These are phyloP conservation scores for Kuraishia capsulata DNA, from an alignment of 805 yeast genomes.

Conservation along the genomic window DNA sequence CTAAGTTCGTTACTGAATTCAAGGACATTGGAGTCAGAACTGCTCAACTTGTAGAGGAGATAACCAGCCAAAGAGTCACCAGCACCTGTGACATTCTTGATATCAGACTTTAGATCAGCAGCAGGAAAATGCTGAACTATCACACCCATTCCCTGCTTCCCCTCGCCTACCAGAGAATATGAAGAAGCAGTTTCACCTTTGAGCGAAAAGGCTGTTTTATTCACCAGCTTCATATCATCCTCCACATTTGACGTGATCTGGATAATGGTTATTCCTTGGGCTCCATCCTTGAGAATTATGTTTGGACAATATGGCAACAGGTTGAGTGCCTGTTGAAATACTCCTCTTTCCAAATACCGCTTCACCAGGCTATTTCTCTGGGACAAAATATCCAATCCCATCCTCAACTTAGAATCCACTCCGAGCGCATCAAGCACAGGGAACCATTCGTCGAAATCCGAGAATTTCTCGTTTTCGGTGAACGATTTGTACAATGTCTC, in stretches of 20 bases:
- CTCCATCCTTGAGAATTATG: conserved; percentile 59
- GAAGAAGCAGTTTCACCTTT: conserved; percentile 2
- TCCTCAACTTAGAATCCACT: conserved; percentile 35
- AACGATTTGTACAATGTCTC: conserved; percentile 43
- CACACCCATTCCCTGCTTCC: conserved; percentile 34
- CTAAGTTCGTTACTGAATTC: conserved; percentile 7
- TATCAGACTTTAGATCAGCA: conserved; percentile 15
- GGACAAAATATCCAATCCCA: conserved; percentile 28
- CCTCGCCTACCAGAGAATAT: conserved; percentile 14
- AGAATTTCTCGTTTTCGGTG: conserved; percentile 25
- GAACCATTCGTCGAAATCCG: conserved; percentile 59
- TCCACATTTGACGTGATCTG: conserved; percentile 27
- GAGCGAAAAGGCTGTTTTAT: conserved; percentile 1
- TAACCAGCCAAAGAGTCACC: conserved; percentile 78
- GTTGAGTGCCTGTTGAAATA: conserved; percentile 59
- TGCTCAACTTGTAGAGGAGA: conserved; percentile 33
- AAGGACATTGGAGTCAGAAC: conserved; percentile 3
- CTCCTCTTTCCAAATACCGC: conserved; percentile 29
- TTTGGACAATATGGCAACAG: conserved; percentile 68
- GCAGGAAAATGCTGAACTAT: conserved; percentile 53
- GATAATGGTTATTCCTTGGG: conserved; percentile 46
- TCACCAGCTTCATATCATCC: conserved; percentile 1
- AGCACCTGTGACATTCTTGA: conserved; percentile 76
- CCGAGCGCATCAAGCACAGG: conserved; percentile 56
- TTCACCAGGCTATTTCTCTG: conserved; percentile 15